Conservation (phyloP, 202 grass and related monocot genomes). For the Schoenoplectus tabernaemontani region DNA sequence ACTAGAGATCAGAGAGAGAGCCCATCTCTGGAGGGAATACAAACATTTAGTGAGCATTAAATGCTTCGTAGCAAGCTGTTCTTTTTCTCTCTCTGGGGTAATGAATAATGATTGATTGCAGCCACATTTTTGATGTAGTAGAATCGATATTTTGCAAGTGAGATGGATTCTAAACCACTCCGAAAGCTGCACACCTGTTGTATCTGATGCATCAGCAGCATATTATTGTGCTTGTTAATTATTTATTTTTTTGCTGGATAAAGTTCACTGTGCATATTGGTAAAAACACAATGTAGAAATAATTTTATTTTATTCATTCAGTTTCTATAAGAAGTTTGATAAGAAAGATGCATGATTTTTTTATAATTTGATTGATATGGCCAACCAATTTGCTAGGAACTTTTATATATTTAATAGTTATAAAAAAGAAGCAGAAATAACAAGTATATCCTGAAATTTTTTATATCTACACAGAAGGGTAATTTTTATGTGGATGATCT, state of each 20-base stretch:
- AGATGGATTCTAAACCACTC: neutral
- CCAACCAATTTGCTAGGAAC: too few relatives aligned
- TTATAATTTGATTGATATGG: neutral
- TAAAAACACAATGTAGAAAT: neutral
- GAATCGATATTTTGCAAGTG: neutral
- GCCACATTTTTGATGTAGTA: constrained; percentile 6
- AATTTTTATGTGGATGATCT: neutral
- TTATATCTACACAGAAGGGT: too few relatives aligned
- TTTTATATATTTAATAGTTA: neutral
- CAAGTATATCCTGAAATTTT: too few relatives aligned
- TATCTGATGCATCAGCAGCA: neutral
- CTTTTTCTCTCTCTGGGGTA: neutral
- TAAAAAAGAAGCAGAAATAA: neutral
- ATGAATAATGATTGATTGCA: neutral
- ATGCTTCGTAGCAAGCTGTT: neutral
- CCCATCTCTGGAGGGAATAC: constrained; percentile 12
- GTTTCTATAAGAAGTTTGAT: neutral
- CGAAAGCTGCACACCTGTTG: neutral
- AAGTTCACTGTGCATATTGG: neutral
- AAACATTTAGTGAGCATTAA: neutral
- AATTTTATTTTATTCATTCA: neutral
- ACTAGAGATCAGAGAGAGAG: constrained; percentile 6
- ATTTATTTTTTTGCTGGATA: neutral
- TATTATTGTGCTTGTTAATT: neutral
- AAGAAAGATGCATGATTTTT: neutral